Evolutionary conservation across 257 asterid genomes (phyloP), one percentile per base, ranked within the genome.

Genomic region (Scutellaria minor): DNA sequence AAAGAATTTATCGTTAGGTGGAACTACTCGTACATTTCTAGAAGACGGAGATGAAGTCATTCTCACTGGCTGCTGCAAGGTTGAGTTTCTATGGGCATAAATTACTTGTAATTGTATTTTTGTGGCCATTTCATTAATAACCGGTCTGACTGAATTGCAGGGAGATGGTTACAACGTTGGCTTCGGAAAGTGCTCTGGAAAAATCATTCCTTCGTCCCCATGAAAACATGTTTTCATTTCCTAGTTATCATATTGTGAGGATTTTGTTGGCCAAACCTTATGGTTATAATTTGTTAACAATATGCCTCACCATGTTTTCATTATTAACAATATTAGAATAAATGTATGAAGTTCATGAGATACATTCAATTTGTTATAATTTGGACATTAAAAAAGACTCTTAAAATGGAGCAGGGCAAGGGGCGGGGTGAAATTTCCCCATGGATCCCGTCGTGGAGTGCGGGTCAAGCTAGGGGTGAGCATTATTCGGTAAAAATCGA

Each of bases 41-140:
- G 96, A 89, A 78, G 97, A 94, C 52, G 98, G 97, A 39, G 98
- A 94, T 59, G 92, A 86, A 86, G 97, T 94, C 45, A 80, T 80
- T 53, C 78, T 94, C 75, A 86, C 88, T 0, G 98, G 97, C 54
- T 80, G 70, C 77, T 94, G 97, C 90, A 89, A 94, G 98, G 98
- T 94, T 72, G 0, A 15, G 44, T 57, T 47, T 68, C 47, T 14
- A 8, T 71, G 37, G 45, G 47, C 42, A 55, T 62, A 12, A n/a
- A 12, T 67, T 50, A 20, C 37, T 7, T 57, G 12, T 9, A 51
- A 60, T 46, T 68, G 27, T 31, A 14, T 9, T 22, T 27, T 67
- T 7, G 2, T 20, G 40, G 22, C 48, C 20, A 45, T 56, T 37
- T 7, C 20, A 42, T 14, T 52, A 40, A 13, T 70, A 46, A 50